Evolutionary conservation across 306 rosid genomes (phyloP), one percentile per base, ranked within the genome.

Genomic region (Hippophae gyantsensis): DNA sequence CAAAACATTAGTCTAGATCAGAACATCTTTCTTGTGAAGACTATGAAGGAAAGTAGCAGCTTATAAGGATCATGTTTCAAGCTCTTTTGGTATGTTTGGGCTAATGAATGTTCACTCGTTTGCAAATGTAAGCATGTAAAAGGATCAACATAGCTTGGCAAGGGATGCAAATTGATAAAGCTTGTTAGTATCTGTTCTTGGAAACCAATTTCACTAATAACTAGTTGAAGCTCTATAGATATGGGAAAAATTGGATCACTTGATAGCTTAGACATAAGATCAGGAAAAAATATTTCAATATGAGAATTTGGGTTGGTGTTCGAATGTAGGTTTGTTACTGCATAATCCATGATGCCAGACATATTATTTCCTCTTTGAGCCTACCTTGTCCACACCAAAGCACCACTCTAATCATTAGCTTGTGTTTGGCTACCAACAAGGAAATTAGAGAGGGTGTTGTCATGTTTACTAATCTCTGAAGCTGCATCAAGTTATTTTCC

Each of bases 211-310:
- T 73, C 65, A 62, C 74, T 69, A 42, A 66, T 53, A 53, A 59
- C 55, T 68, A 68, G 74, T 49, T 73, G 81, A 43, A 61, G 54
- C 52, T 48, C 70, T 60, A 71, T 49, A 67, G 76, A 41, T 67
- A 73, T 70, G 46, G 5, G 76, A 48, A 70, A 58, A 64, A 57
- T 66, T 10, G 74, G 58, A 57, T 67, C 69, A 67, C 52, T 48
- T 52, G 84, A 52, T 52, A 67, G 66, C 48, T 76, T 68, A 12
- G 77, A 70, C 46, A 69, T 60, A 10, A 71, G 65, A 78, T 74
- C 75, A 13, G 72, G 56, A 42, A 48, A 48, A 58, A 72, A 62
- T 72, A 26, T 56, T 63, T 58, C 65, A 42, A 42, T 69, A 13
- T 13, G 8, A 54, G 72, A 70, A 32, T 50, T 74, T 59, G 68